phyloP scores from a whole-genome alignment of 2,329 filamentous ascomycete genomes.

The Aspergillus ibericus region DNA sequence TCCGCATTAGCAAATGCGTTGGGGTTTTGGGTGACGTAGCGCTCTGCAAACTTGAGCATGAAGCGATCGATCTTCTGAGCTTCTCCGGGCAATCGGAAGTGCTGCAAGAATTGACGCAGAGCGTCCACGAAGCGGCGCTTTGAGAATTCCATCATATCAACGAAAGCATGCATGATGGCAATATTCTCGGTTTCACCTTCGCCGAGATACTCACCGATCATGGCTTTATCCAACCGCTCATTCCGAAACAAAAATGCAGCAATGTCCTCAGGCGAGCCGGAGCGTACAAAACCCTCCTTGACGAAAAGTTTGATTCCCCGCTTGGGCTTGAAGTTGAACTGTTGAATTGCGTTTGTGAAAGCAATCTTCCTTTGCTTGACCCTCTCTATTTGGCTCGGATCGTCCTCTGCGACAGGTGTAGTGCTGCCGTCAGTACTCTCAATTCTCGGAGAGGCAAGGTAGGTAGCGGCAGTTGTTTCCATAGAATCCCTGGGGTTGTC shows the following conservation, averaged over 20 bases:
- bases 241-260: conserved; percentile 78
- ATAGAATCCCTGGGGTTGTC: conserved; percentile 71
- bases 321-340: conserved; percentile 98
- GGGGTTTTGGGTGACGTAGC: conserved; percentile 91
- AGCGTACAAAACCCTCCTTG: conserved; percentile 82
- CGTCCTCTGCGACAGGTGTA: conserved; percentile 76
- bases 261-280: conserved; percentile 75
- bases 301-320: conserved; percentile 82
- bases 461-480: conserved; percentile 61
- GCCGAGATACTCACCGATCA: conserved; percentile 90
- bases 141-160: conserved; percentile 90
- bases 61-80: conserved; percentile 99
- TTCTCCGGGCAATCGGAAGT: conserved; percentile 91
- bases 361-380: conserved; percentile 94
- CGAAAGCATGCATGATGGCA: conserved; percentile 97
- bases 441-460: conserved; percentile 59
- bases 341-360: conserved; percentile 79
- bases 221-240: conserved; percentile 83
- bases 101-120: conserved; percentile 85
- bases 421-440: conserved; percentile 56
- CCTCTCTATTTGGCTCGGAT: conserved; percentile 90
- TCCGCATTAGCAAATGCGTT: conserved; percentile 98
- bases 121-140: conserved; percentile 92
- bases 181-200: conserved; percentile 93
- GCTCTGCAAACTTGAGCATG: conserved; percentile 98